Evolutionary conservation across 2,329 filamentous ascomycete genomes (phyloP).

Genomic region (Aspergillus fumigatus): DNA sequence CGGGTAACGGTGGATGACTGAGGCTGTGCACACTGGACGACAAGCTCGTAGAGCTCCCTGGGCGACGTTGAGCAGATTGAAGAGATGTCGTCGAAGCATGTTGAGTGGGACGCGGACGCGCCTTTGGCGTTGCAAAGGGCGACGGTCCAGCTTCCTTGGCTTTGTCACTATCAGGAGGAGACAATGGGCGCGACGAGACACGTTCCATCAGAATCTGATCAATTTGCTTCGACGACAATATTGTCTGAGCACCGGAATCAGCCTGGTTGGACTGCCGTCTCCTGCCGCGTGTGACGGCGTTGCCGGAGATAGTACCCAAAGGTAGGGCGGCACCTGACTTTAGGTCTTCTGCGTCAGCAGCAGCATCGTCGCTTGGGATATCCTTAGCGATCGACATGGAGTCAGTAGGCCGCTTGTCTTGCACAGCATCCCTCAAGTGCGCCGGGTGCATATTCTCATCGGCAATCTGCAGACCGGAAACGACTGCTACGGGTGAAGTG

Average conservation of each 20-base stretch:
- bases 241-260: constrained; percentile 77
- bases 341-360: constrained; percentile 30
- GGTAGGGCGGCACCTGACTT: constrained; percentile 39
- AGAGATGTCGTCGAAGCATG: constrained; percentile 29
- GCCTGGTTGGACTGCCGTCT: constrained; percentile 42
- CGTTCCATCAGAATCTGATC: constrained; percentile 67
- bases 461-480: constrained; percentile 14
- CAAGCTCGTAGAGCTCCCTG: constrained; percentile 68
- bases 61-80: constrained; percentile 49
- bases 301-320: constrained; percentile 62
- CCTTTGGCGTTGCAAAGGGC: constrained; percentile 36
- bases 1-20: constrained; percentile 67
- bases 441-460: constrained; percentile 21
- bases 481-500: constrained; percentile 22
- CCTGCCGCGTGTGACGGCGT: constrained; percentile 37
- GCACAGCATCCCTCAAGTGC: constrained; percentile 17
- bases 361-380: constrained; percentile 54
- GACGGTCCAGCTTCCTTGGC: constrained; percentile 26
- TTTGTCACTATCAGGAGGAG: constrained; percentile 31
- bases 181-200: constrained; percentile 28
- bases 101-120: constrained; percentile 25
- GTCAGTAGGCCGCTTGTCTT: constrained; percentile 9
- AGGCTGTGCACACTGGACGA: constrained; percentile 45
- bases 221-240: constrained; percentile 75
- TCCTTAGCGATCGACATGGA: constrained; percentile 58